Evolutionary conservation across 441 rosid genomes (phyloP).

Genomic region (Aleurites moluccanus): DNA sequence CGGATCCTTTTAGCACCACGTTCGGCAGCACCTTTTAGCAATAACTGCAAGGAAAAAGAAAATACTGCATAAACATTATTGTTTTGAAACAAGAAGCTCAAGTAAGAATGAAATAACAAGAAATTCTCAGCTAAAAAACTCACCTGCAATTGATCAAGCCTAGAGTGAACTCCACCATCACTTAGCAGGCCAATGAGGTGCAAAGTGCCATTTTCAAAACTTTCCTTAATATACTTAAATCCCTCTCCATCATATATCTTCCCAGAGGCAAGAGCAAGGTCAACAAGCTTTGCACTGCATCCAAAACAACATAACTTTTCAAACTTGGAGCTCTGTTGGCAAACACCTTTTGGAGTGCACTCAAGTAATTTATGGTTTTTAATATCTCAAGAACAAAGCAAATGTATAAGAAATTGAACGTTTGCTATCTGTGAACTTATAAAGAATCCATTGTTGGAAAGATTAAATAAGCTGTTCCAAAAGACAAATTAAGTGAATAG

Average conservation of each 20-base stretch:
- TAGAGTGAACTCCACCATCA: conserved; percentile 97
- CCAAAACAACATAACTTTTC: conserved; percentile 16
- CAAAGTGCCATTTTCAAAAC: conserved; percentile 64
- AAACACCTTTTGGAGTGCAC: not conserved
- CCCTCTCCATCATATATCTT: conserved; percentile 87
- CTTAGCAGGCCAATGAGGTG: conserved; percentile 88
- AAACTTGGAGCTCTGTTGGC: not conserved
- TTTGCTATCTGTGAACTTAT: not conserved
- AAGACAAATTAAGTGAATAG: not conserved
- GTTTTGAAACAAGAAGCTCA: not conserved
- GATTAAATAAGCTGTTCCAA: no score
- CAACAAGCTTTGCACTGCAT: conserved; percentile 91
- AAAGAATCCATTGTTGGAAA: no score
- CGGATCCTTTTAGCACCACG: conserved; percentile 91
- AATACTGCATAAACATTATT: not conserved
- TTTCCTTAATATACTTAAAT: conserved; percentile 62
- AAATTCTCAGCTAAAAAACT: conserved; percentile 1
- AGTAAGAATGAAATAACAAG: not conserved
- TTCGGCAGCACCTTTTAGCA: conserved; percentile 78
- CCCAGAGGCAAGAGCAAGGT: conserved; percentile 84
- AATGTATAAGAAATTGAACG: not conserved
- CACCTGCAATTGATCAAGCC: conserved; percentile 91
- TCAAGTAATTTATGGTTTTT: not conserved
- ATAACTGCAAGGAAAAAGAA: conserved; percentile 48
- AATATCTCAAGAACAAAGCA: not conserved